phyloP scores from a whole-genome alignment of 2,329 filamentous ascomycete species.

The Phaeomoniella chlamydospora region DNA sequence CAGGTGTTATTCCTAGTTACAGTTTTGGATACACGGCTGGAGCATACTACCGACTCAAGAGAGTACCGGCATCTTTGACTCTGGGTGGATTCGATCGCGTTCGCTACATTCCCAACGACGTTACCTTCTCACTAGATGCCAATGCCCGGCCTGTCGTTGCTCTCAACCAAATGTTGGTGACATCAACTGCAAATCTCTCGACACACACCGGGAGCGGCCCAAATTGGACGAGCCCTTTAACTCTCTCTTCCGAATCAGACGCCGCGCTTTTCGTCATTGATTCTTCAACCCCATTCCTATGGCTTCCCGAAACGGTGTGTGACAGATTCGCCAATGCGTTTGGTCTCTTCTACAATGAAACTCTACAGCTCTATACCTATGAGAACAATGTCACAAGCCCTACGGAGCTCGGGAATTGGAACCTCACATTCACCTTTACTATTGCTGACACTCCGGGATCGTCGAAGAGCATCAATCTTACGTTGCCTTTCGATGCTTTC shows the following conservation, averaged over 20 bases:
- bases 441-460: constrained; percentile 1
- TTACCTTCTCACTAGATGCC: constrained; percentile 40
- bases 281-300: constrained; percentile 33
- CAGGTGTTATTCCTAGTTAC: constrained; percentile 45
- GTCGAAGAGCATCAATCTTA: constrained; percentile 21
- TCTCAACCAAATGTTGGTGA: constrained; percentile 20
- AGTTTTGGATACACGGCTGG: constrained; percentile 66
- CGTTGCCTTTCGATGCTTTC: constrained; percentile 33
- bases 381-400: constrained; percentile 1
- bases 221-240: constrained; percentile 16
- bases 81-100: constrained; percentile 56
- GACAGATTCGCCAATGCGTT: constrained; percentile 49
- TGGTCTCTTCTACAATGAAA: constrained; percentile 50
- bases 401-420: not conserved
- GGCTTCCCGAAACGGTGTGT: constrained; percentile 39
- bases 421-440: constrained; percentile 4
- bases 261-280: constrained; percentile 31
- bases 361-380: constrained; percentile 9
- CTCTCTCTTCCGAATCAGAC: constrained; percentile 10
- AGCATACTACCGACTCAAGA: constrained; percentile 25
- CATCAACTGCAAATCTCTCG: constrained; percentile 16
- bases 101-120: constrained; percentile 47
- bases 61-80: constrained; percentile 43
- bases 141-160: constrained; percentile 48
- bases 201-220: not conserved